Evolutionary conservation across 768 basidiomycete genomes (phyloP).

Genomic region (Rhizopogon salebrosus): DNA sequence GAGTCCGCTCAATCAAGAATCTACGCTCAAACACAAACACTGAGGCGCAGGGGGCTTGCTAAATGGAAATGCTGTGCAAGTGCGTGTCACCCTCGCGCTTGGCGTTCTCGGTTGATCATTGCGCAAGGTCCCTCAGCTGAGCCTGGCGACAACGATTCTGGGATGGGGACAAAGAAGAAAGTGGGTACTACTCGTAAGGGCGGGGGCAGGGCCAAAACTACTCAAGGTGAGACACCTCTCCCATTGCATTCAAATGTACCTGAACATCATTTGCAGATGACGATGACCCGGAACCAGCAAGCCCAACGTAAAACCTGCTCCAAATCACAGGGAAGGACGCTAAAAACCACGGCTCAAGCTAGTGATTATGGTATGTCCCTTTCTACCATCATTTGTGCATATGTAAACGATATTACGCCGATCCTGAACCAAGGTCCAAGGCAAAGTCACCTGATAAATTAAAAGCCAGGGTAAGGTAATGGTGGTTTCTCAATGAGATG

Average conservation of each 20-base stretch:
- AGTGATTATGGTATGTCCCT: background rate
- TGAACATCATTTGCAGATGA: background rate
- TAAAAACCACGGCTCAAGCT: constrained; percentile 10
- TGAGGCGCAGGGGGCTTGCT: background rate
- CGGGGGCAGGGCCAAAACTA: background rate
- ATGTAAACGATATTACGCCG: no score
- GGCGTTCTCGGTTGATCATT: no score
- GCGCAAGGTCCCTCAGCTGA: no score
- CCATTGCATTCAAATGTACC: no score
- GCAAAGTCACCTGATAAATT: background rate
- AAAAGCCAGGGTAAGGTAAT: constrained; percentile 3
- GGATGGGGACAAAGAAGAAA: no score
- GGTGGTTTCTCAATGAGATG: no score
- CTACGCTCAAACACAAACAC: background rate
- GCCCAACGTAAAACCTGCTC: no score
- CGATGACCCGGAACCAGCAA: constrained; percentile 2
- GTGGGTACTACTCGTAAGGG: background rate
- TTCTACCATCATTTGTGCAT: no score
- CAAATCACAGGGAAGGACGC: constrained; percentile 11
- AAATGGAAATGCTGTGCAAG: background rate
- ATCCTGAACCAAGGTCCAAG: no score
- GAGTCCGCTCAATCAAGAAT: background rate
- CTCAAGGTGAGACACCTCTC: background rate
- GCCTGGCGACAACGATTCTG: background rate
- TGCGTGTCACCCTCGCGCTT: background rate